phyloP scores from a whole-genome alignment of 1,139 yeast genomes.

The Blastobotrys arbuscula region DNA sequence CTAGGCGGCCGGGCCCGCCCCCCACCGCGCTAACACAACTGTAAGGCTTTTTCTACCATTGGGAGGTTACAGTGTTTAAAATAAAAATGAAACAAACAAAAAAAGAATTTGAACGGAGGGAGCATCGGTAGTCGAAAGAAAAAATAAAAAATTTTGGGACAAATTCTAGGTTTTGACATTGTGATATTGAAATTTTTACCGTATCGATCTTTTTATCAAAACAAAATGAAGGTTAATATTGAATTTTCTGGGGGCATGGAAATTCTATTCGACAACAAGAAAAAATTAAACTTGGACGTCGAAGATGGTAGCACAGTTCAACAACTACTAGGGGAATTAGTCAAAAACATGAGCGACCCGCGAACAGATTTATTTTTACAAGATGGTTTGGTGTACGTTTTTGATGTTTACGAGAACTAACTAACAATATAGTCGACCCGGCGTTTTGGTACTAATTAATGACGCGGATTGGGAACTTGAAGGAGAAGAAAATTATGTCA shows the following conservation, averaged over 20 bases:
- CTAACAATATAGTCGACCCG: slow-evolving; percentile 59
- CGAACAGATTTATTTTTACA: slow-evolving; percentile 72
- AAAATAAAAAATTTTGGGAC: not conserved
- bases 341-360: slow-evolving; percentile 51
- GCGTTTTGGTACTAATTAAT: slow-evolving; percentile 82
- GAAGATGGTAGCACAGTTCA: slow-evolving; percentile 47
- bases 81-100: too few relatives aligned
- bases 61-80: too few relatives aligned
- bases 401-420: not conserved
- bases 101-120: too few relatives aligned
- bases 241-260: slow-evolving; percentile 61
- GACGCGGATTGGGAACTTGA: slow-evolving; percentile 98
- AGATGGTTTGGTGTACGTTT: slow-evolving; percentile 48
- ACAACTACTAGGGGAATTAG: slow-evolving; percentile 54
- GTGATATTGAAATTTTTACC: not conserved
- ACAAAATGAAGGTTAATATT: slow-evolving; percentile 28
- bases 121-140: not conserved
- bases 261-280: slow-evolving; percentile 50
- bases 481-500: slow-evolving; percentile 73
- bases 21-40: too few relatives aligned
- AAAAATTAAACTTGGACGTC: slow-evolving; percentile 44
- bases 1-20: too few relatives aligned
- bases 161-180: too few relatives aligned
- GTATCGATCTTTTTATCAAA: not conserved
- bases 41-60: too few relatives aligned